phyloP scores from a whole-genome alignment of 495 filamentous ascomycete genomes.

The Aspergillus funiculosus region DNA sequence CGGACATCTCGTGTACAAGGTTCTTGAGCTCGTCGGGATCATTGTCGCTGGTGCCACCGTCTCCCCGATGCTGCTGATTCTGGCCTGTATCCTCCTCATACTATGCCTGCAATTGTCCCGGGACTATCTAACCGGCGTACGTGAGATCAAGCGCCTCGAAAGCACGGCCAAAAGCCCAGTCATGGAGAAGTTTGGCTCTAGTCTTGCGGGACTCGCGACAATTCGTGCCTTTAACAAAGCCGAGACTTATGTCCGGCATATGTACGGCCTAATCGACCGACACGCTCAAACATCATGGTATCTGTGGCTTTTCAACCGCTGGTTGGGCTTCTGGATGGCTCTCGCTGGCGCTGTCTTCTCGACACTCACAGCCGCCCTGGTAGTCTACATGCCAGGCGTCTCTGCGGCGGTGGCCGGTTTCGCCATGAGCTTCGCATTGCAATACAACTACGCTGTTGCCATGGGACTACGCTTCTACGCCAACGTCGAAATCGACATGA shows the following conservation, averaged over 20 bases:
- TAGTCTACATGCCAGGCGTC: constrained; percentile 57
- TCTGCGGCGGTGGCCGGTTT: constrained; percentile 77
- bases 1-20: constrained; percentile 50
- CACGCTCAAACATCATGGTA: constrained; percentile 56
- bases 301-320: constrained; percentile 64
- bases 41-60: constrained; percentile 27
- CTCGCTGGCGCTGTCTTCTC: constrained; percentile 67
- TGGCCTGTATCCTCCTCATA: constrained; percentile 20
- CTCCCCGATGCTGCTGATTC: constrained; percentile 24
- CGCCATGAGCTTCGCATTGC: constrained; percentile 56
- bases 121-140: constrained; percentile 58
- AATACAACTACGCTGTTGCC: constrained; percentile 47
- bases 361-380: constrained; percentile 55
- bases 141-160: constrained; percentile 68
- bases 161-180: constrained; percentile 63
- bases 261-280: constrained; percentile 58
- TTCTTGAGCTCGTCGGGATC: constrained; percentile 25
- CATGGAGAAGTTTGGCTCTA: constrained; percentile 65
- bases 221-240: constrained; percentile 65
- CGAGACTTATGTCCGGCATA: constrained; percentile 54
- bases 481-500: constrained; percentile 71
- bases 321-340: constrained; percentile 68
- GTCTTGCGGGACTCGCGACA: constrained; percentile 61
- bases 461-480: constrained; percentile 47
- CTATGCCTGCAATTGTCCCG: constrained; percentile 52